Base-by-base conservation (phyloP, 2,329 filamentous ascomycete genomes). In the Ceratocystis eucalypticola region DNA sequence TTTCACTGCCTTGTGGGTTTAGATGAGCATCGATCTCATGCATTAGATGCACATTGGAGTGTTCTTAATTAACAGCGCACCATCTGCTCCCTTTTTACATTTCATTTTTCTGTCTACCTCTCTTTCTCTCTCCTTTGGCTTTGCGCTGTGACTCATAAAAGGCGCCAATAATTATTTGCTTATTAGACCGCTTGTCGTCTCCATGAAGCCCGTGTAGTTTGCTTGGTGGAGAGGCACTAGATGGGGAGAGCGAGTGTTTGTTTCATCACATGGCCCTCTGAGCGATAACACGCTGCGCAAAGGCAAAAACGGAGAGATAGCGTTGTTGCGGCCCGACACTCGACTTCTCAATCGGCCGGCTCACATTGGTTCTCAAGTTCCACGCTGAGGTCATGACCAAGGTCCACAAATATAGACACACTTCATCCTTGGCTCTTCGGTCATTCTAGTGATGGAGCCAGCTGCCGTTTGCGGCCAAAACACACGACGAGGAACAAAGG, bases 1-100 rank as follows among this genome's bases (percentile, higher is more conserved):
- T 37, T 59, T 59, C 55, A 59, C 55, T 37, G 55, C 55, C 55
- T 59, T 37, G 55, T 37, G 55, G 55, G 55, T 37, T 59, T 37
- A 37, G 55, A 59, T 20, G 6, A 37, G 28, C 55, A 15, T 59
- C 55, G 5, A 59, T 59, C 55, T 37, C 28, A 59, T 59, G 55
- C 55, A 59, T 37, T 37, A n/a, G 17, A 25, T 4, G 3, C n/a
- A 20, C 55, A 37, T 37, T 37, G n/a, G 4, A 59, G 30, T 59
- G 7, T 33, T 57, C 17, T 59, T 59, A 37, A 37, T 59, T 8
- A 33, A 10, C 55, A 8, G 28, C 55, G 5, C 28, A 59, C 20
- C 28, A 17, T 30, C 5, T 59, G 55, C 5, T 37, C 55, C 55
- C 5, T 59, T 59, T 57, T 33, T 59, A 17, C 55, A 59, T 5